phyloP scores from a whole-genome alignment of 2,329 filamentous ascomycete genomes.

The Colletotrichum endophyticum region DNA sequence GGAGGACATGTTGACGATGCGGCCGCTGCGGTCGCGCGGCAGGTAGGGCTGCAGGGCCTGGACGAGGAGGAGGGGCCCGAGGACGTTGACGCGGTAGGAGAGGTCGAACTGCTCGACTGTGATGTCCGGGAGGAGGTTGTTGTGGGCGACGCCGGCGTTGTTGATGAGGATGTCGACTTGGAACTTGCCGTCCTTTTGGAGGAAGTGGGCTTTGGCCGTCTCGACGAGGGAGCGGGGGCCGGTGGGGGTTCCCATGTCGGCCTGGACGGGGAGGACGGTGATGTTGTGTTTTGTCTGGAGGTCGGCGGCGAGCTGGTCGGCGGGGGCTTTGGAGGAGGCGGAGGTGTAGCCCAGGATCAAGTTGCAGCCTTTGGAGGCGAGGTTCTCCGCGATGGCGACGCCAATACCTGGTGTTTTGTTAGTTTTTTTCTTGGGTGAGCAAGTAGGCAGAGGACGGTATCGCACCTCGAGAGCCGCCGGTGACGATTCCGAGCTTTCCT shows the following conservation, averaged over 20 bases:
- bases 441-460: not conserved
- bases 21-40: slow-evolving; percentile 67
- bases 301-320: slow-evolving; percentile 67
- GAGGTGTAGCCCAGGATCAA: slow-evolving; percentile 74
- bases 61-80: slow-evolving; percentile 78
- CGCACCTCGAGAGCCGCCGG: slow-evolving; percentile 78
- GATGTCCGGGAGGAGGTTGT: slow-evolving; percentile 69
- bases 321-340: slow-evolving; percentile 38
- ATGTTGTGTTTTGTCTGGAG: slow-evolving; percentile 64
- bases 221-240: slow-evolving; percentile 66
- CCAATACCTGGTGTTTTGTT: slow-evolving; percentile 69
- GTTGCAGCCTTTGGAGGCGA: slow-evolving; percentile 73
- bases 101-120: slow-evolving; percentile 69
- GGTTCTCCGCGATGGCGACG: slow-evolving; percentile 64
- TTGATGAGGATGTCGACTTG: slow-evolving; percentile 86
- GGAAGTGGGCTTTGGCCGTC: slow-evolving; percentile 52
- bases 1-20: slow-evolving; percentile 61
- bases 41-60: slow-evolving; percentile 76
- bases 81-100: slow-evolving; percentile 81
- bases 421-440: not conserved
- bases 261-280: slow-evolving; percentile 67
- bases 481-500: slow-evolving; percentile 80
- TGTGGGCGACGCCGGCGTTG: slow-evolving; percentile 77
- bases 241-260: slow-evolving; percentile 69
- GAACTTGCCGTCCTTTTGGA: slow-evolving; percentile 48